Conservation (phyloP, 768 basidiomycete genomes). For the Phylloporus arenicola region DNA sequence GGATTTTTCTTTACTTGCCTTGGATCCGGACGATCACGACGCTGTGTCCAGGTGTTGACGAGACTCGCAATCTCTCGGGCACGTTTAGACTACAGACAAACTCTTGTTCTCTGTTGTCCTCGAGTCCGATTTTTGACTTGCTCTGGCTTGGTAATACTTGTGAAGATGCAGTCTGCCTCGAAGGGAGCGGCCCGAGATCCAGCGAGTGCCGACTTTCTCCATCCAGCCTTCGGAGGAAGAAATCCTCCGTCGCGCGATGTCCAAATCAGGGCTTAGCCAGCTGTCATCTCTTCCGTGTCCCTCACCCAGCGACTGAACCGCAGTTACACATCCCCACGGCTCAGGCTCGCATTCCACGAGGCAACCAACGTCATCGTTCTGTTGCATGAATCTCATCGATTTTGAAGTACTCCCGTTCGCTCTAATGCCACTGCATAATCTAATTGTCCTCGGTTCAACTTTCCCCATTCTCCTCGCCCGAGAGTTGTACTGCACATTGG, state of each 20-base stretch:
- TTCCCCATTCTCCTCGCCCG: not conserved
- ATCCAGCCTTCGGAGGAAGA: not conserved
- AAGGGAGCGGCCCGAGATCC: not conserved
- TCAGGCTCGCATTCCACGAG: not conserved
- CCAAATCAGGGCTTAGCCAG: not conserved
- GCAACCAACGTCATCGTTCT: not conserved
- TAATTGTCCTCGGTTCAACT: not conserved
- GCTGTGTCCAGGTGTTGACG: not conserved
- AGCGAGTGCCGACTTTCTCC: not conserved
- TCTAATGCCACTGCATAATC: not conserved
- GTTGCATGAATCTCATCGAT: not conserved
- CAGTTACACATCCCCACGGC: no score
- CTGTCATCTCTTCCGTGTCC: not conserved
- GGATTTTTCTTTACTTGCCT: not conserved
- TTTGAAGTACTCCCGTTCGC: not conserved
- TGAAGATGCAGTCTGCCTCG: no score
- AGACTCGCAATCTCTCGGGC: not conserved
- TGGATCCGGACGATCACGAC: conserved; percentile 1
- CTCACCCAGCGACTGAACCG: no score
- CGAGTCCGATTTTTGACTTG: not conserved
- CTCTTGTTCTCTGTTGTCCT: not conserved
- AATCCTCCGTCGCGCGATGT: not conserved
- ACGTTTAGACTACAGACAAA: not conserved
- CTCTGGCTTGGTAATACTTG: not conserved
- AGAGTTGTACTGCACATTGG: not conserved